Evolutionary conservation across 2,329 filamentous ascomycete species (phyloP), one percentile per base, ranked within the genome.

Genomic region (Catunica adiposa): DNA sequence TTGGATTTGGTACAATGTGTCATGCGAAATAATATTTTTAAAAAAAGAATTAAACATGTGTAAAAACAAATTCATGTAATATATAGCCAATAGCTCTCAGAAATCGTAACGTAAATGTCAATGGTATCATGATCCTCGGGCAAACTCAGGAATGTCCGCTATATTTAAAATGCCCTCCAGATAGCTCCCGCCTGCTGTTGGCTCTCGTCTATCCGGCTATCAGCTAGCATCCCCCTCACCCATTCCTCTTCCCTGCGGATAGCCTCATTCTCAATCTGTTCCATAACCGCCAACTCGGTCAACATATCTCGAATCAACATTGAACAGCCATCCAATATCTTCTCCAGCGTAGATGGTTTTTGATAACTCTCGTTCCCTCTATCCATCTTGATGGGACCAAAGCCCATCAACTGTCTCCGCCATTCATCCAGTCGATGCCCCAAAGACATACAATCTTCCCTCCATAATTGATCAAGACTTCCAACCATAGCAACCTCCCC

Each of bases 221-320:
- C 70, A 22, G 68, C 67, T 51, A 70, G 64, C 61, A 75, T 79
- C 68, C 77, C 73, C 64, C 71, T 70, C 46, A 84, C 76, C 77
- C 81, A 83, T 44, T 69, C 70, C 56, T 72, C 71, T 65, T 85
- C 82, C 47, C 73, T 70, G 50, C 66, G 67, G 54, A 79, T 65
- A 3, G 78, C 75, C 61, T 79, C 78, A 50, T 67, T 68, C 66
- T 83, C 79, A 56, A 85, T 76, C 62, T 74, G 71, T 56, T 72
- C 72, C 81, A 85, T 84, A 58, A 74, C 59, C n/a, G 66, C 65
- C 59, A 85, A 67, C 68, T 84, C 82, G n/a, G 68, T 69, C 47
- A 81, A 65, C 80, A 84, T 84, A 37, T 73, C 77, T 51, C 68
- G 63, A 11, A 83, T 71, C 47, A 84, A 65, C 15, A 62, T 63